Evolutionary conservation across 2,329 filamentous ascomycete genomes (phyloP), one percentile per base, ranked within the genome.

Genomic region (Didymella arachidicola): DNA sequence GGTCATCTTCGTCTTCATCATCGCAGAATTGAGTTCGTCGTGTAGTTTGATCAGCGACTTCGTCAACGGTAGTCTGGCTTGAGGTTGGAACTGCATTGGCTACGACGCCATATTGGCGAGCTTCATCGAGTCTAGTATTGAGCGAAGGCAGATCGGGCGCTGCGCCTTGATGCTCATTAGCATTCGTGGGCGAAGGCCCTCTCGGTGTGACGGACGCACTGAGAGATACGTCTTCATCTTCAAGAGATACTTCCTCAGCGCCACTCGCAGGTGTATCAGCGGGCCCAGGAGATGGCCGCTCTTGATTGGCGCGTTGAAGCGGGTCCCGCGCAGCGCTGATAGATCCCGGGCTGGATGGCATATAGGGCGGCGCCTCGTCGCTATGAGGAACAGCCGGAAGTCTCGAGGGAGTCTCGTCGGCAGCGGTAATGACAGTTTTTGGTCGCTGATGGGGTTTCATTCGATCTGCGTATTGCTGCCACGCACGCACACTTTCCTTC

Each of bases 21-120:
- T 53, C 14, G 29, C 36, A 11, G 57, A 59, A 19, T 57, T 54
- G 6, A 42, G 44, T 42, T 30, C 48, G 46, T 52, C 45, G 27
- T 30, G 50, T 42, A 12, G 14, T 1, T 32, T 70, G 65, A 11
- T 72, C 65, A 11, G 62, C 47, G 12, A 47, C 60, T 49, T 79
- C 76, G 41, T 75, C 73, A 47, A 77, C 75, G 5, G 80, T 82
- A 2, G 78, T 81, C 61, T 82, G 80, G 54, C 79, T 81, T 1
- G 80, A 82, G 14, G 68, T 59, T 27, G 73, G 57, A 3, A n/a
- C 51, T 48, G 39, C 52, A 10, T 29, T 42, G 16, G 26, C 10
- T 12, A 51, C 50, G 16, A 34, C 16, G 18, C 27, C 44, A 16
- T 22, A 16, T 34, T 11, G 39, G 11, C 38, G 27, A 34, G 26